Percentiles rank a stretch among this genome's conserved stretches.
Evolutionary conservation across 2,329 filamentous ascomycete species (phyloP).

Genomic region (Calonectria pseudoreteaudii): DNA sequence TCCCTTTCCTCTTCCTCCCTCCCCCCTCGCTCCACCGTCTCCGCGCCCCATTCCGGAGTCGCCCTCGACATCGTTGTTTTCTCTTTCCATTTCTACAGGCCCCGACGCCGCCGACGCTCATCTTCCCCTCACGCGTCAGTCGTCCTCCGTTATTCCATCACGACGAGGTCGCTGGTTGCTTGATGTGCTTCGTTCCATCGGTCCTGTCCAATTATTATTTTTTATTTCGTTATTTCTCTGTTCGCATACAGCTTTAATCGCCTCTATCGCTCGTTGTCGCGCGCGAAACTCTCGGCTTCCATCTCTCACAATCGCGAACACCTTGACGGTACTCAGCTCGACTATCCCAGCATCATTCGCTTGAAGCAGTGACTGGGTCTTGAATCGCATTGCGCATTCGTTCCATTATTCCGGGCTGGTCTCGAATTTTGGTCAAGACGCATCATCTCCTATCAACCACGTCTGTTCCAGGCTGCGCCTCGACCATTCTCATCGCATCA

Average conservation of each 20-base stretch:
- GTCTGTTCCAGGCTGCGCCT: conserved; percentile 51
- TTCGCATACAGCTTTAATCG: conserved; percentile 59
- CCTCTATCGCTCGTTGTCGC: conserved; percentile 44
- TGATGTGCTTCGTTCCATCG: conserved; percentile 41
- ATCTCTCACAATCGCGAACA: conserved; percentile 45
- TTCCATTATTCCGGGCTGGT: conserved; percentile 58
- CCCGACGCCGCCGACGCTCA: conserved; percentile 40
- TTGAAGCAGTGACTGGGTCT: conserved; percentile 59
- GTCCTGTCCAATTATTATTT: conserved; percentile 44
- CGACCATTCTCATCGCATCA: conserved; percentile 33
- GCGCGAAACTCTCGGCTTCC: conserved; percentile 45
- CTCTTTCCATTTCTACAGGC: conserved; percentile 42
- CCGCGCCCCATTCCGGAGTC: conserved; percentile 47
- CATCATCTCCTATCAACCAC: conserved; percentile 39
- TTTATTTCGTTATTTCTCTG: conserved; percentile 48
- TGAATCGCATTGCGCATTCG: conserved; percentile 44
- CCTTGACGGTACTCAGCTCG: conserved; percentile 56
- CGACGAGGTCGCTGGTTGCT: conserved; percentile 41
- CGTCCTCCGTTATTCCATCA: conserved; percentile 43
- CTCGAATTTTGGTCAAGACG: conserved; percentile 54
- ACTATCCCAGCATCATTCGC: conserved; percentile 52
- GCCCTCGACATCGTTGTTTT: conserved; percentile 39
- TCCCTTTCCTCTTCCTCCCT: conserved; percentile 33
- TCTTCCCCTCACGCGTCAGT: conserved; percentile 41
- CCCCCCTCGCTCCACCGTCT: conserved; percentile 47